Base-by-base conservation (phyloP, 2,329 filamentous ascomycete genomes). In the Hypoxylon rubiginosum region DNA sequence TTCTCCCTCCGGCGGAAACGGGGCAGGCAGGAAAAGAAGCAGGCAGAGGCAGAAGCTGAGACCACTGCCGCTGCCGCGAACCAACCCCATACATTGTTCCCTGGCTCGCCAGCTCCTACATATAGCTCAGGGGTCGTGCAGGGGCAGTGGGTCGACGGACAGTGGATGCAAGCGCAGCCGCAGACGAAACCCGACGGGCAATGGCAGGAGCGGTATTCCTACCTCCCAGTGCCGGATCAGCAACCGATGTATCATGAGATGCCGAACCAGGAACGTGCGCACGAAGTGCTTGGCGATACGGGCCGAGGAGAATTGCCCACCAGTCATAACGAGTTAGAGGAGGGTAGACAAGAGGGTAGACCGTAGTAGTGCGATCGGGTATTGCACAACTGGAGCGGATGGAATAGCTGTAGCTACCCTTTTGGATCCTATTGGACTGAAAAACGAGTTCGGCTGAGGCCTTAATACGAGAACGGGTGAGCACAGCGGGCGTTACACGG, bases 241-340 rank as follows among this genome's bases (percentile, higher is more conserved):
- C 71, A 72, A 32, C 70, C 71, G 4, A 67, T 78, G 36, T 66
- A 43, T 10, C 46, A 50, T 26, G 75, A 78, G 59, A 66, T 77
- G 60, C 54, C 71, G 24, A 73, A 65, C 0, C 72, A 73, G 28
- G 57, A 65, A 8, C 58, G 64, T 24, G 57, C 54, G 11, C 59
- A 61, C 28, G 66, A 69, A 46, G 66, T 69, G 62, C 52, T 17
- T 24, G 21, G 19, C 2, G 26, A 50, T 8, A 50, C 24, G 3
- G 26, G 15, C 26, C 46, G 13, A 2, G 26, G 26, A 30, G 46
- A 50, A 50, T 7, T 28, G 15, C 46, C 26, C 2, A 32, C 15
- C 15, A 32, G 4, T n/a, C 46, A 50, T 30, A 6, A 17, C 10
- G 46, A 50, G 15, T 19, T 17, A 5, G 46, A 2, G 24, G 39